Evolutionary conservation across 495 filamentous ascomycete genomes (phyloP).

Genomic region (Terfezia boudieri): DNA sequence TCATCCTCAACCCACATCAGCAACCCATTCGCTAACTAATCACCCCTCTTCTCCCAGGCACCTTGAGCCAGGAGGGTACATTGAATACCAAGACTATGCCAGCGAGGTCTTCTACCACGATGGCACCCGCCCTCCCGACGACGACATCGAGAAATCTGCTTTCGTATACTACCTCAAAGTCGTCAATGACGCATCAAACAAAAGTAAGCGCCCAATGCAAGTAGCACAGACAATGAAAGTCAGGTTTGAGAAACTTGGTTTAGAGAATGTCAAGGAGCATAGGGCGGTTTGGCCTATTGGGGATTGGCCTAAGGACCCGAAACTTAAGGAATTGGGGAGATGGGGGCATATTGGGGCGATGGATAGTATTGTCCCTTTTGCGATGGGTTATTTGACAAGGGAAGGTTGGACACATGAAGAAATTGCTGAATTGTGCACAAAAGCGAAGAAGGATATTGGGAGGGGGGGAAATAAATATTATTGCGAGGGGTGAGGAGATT

Average conservation of each 20-base stretch:
- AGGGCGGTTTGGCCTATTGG: conserved; percentile 33
- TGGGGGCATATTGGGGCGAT: conserved; percentile 22
- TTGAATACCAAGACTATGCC: conserved; percentile 29
- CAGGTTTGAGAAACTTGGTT: conserved; percentile 31
- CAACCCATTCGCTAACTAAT: too few species aligned
- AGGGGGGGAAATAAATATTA: conserved; percentile 12
- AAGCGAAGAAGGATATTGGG: conserved; percentile 30
- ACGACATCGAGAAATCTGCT: conserved; percentile 21
- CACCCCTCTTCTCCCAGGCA: conserved; percentile 6
- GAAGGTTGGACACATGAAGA: conserved; percentile 30
- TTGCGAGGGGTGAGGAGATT: background rate
- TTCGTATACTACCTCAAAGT: conserved; percentile 23
- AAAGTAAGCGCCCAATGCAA: conserved; percentile 26
- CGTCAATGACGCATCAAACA: conserved; percentile 24
- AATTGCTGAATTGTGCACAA: conserved; percentile 30
- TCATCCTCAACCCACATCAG: background rate
- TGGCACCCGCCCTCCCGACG: conserved; percentile 25
- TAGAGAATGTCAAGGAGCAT: conserved; percentile 33
- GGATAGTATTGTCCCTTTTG: conserved; percentile 25
- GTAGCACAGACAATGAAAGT: conserved; percentile 23
- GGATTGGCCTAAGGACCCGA: conserved; percentile 34
- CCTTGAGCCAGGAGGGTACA: conserved; percentile 25
- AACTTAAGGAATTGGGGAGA: conserved; percentile 29
- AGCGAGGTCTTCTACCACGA: conserved; percentile 30
- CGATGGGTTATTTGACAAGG: conserved; percentile 27